Conservation (phyloP, 2,329 filamentous ascomycete species). For the Xylaria sp. region DNA sequence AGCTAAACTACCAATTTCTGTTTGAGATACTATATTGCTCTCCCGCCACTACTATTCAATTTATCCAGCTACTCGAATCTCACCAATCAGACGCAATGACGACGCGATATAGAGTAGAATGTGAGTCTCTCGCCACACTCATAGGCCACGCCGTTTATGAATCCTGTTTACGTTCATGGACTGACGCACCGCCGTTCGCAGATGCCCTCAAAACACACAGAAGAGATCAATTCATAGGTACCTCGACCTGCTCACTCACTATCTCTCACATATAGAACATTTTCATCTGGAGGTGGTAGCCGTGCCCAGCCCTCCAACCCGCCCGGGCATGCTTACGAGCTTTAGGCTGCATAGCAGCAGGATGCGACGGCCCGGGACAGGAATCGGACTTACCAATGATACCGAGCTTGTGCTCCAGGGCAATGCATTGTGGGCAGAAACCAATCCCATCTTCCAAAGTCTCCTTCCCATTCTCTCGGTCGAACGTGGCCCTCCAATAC, state of each 20-base stretch:
- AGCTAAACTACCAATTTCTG: neutral
- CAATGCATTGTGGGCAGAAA: conserved; percentile 16
- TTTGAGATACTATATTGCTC: neutral
- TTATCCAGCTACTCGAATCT: neutral
- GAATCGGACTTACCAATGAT: conserved; percentile 3
- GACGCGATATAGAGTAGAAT: conserved; percentile 75
- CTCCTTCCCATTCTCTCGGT: neutral
- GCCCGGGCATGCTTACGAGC: neutral
- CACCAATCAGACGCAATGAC: conserved; percentile 32
- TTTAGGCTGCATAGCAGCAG: conserved; percentile 4
- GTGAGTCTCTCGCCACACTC: conserved; percentile 58
- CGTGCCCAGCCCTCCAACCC: conserved; percentile 9
- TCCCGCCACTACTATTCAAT: neutral
- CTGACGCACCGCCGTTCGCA: conserved; percentile 47
- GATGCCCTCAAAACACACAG: conserved; percentile 83
- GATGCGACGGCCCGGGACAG: neutral
- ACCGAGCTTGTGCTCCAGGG: conserved; percentile 15
- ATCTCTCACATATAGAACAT: conserved; percentile 1
- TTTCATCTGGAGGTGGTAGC: neutral
- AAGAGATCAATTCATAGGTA: conserved; percentile 87
- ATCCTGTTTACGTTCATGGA: neutral
- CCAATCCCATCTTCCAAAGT: neutral
- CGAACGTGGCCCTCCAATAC: conserved; percentile 26
- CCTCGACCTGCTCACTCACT: conserved; percentile 4
- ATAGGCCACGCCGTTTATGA: neutral